Evolutionary conservation across 768 basidiomycete genomes (phyloP), one percentile per base, ranked within the genome.

Genomic region (Termitomyces sp.): DNA sequence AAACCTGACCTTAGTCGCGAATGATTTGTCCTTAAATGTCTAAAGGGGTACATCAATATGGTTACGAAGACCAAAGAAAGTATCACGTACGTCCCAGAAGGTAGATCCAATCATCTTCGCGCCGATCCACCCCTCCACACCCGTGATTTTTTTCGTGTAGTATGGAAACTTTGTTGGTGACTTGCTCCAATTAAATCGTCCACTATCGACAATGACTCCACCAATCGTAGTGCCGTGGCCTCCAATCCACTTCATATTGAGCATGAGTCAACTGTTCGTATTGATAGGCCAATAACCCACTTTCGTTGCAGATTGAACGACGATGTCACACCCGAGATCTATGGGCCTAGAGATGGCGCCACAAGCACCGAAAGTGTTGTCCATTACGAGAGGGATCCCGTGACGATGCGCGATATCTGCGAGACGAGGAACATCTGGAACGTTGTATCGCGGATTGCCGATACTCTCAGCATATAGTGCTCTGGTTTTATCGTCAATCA

Each of bases 221-320:
- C 76, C 86, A 54, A 88, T 81, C 7, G 83, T 85, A 9, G 84
- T 86, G n/a, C 87, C 86, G 52, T 85, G 84, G 0, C 84, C 84
- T 1, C 81, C 82, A 6, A 88, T 83, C 87, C 86, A 88, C 65
- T 88, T 0, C 85, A 87, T 2, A 82, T 11, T 11, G 82, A 33
- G 16, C 12, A 18, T 58, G 18, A 58, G 39, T 52, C 16, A 24
- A 48, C 18, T 9, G 15, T 8, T 37, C 36, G 9, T 9, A 37
- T n/a, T 15, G 3, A 52, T 3, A 24, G 6, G 24, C 31, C n/a
- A 20, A 50, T 11, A 20, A 13, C 31, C 24, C 13, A 50, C 55
- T 37, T 58, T 52, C 18, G 60, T 53, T 8, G 59, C 58, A 30
- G 47, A 67, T 67, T 49, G 39, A 73, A 79, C 71, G 50, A 87